A percentile compares a stretch with the other conserved stretches of the same genome.
Conservation (phyloP, 2,329 filamentous ascomycete species). For the Aspergillus sclerotialis region DNA sequence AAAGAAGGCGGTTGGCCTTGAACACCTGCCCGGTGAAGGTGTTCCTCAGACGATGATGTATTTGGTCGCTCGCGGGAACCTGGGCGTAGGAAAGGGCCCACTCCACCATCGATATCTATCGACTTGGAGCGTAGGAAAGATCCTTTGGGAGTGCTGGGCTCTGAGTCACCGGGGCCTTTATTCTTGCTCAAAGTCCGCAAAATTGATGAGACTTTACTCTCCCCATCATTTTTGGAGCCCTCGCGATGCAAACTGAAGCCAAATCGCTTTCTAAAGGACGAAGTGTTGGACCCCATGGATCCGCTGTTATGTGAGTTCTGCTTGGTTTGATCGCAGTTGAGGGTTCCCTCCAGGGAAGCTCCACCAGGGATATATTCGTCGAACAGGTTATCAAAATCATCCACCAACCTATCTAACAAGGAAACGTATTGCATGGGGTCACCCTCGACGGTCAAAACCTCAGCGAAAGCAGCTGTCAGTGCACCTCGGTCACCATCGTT, state of each 20-base stretch:
- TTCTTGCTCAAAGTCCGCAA: slow-evolving; percentile 86
- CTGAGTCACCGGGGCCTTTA: slow-evolving; percentile 53
- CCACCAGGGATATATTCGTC: slow-evolving; percentile 51
- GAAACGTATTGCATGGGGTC: slow-evolving; percentile 80
- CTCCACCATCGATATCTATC: slow-evolving; percentile 58
- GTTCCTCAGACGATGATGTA: slow-evolving; percentile 43
- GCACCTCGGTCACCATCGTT: slow-evolving; percentile 88
- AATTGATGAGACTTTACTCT: slow-evolving; percentile 67
- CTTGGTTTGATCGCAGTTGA: slow-evolving; percentile 51
- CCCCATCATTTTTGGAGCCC: slow-evolving; percentile 65
- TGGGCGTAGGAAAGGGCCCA: slow-evolving; percentile 44
- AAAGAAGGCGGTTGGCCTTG: slow-evolving; percentile 43
- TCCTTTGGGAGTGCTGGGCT: slow-evolving; percentile 63
- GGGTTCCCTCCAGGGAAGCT: slow-evolving; percentile 36
- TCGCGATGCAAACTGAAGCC: slow-evolving; percentile 73
- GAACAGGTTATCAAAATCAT: slow-evolving; percentile 85
- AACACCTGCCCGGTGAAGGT: slow-evolving; percentile 37
- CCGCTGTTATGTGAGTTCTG: slow-evolving; percentile 58
- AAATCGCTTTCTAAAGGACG: slow-evolving; percentile 76
- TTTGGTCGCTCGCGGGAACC: slow-evolving; percentile 50
- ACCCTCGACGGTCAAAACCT: slow-evolving; percentile 72
- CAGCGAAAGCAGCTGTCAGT: slow-evolving; percentile 80
- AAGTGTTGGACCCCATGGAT: slow-evolving; percentile 77
- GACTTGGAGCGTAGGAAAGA: slow-evolving; percentile 66
- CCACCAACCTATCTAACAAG: slow-evolving; percentile 77